Evolutionary conservation across 1,139 yeast genomes (phyloP).

Genomic region (Trichomonascaceae sp.): DNA sequence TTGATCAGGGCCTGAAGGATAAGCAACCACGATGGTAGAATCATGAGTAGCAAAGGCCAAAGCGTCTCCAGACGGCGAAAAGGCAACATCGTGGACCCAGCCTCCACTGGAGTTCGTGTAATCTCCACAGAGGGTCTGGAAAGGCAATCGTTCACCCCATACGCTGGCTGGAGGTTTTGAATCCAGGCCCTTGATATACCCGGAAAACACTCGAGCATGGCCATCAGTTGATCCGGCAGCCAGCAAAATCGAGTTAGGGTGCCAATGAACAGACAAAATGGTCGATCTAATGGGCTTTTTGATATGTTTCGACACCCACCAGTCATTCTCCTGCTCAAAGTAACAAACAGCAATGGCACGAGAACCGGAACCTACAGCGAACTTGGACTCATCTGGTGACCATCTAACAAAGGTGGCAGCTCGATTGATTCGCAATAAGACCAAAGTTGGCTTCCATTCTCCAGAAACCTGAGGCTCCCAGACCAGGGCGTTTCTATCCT

Average conservation of each 20-base stretch:
- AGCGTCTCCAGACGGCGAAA: conserved; percentile 73
- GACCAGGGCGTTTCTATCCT: conserved; percentile 95
- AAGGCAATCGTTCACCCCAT: conserved; percentile 96
- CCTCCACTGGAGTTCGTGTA: conserved; percentile 70
- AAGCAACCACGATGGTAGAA: conserved; percentile 67
- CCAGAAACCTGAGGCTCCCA: conserved; percentile 74
- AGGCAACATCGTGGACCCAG: conserved; percentile 89
- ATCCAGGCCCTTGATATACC: conserved; percentile 85
- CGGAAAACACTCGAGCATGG: conserved; percentile 89
- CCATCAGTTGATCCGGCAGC: conserved; percentile 96
- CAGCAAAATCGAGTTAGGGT: conserved; percentile 81
- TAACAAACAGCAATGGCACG: conserved; percentile 92
- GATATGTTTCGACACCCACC: conserved; percentile 99
- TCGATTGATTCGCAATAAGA: conserved; percentile 81
- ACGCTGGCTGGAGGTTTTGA: conserved; percentile 69
- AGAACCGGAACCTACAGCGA: conserved; percentile 97
- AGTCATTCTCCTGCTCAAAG: conserved; percentile 91
- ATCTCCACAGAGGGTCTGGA: conserved; percentile 89
- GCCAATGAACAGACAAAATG: conserved; percentile 84
- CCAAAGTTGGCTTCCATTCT: conserved; percentile 79
- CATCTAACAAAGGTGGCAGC: conserved; percentile 92
- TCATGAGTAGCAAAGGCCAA: conserved; percentile 79
- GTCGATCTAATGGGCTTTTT: conserved; percentile 91
- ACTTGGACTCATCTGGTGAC: conserved; percentile 90
- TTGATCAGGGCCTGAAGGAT: conserved; percentile 68